Evolutionary conservation across 2,329 filamentous ascomycete genomes (phyloP), one percentile per base, ranked within the genome.

Genomic region (Aspergillus sp.): DNA sequence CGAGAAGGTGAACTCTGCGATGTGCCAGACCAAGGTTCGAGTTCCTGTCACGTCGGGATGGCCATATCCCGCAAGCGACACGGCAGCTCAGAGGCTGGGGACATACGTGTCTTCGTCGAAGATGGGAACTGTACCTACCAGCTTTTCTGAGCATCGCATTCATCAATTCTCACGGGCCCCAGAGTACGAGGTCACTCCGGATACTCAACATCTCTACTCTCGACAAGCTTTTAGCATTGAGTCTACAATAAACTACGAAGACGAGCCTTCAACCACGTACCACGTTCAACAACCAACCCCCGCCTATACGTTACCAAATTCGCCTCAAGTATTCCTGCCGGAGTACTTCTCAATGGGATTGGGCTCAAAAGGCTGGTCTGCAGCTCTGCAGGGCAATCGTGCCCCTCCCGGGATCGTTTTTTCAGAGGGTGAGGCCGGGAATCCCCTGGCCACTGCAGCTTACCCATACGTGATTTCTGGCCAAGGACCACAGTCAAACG

Each of bases 221-320:
- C 68, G 69, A 47, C 63, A 61, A 7, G 47, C 57, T 2, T 67
- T 67, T 34, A 54, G 61, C 8, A 43, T 67, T 36, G 68, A 67
- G 22, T 57, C 60, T 42, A 49, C 65, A 4, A 55, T 66, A 15
- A 66, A 61, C 43, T 76, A 74, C 58, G 73, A 75, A 5, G 71
- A 74, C 3, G 71, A 74, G 26, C 65, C 66, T 15, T 60, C 67
- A 15, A 62, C 63, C 20, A 59, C 65, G 13, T 78, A 77, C 58
- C 62, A 57, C 24, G 57, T 68, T 22, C 70, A 72, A 51, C 70
- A 72, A 51, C 64, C 74, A 13, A 65, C 74, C 9, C 65, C 74
- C 30, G 59, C 66, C 18, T 77, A 75, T 52, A 69, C 74, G 60
- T 62, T 76, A 5, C 67, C 73, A 15, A 70, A 67, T 54, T 68